Evolutionary conservation across 306 rosid species (phyloP), one percentile per base, ranked within the genome.

Genomic region (Rosa lucieae): DNA sequence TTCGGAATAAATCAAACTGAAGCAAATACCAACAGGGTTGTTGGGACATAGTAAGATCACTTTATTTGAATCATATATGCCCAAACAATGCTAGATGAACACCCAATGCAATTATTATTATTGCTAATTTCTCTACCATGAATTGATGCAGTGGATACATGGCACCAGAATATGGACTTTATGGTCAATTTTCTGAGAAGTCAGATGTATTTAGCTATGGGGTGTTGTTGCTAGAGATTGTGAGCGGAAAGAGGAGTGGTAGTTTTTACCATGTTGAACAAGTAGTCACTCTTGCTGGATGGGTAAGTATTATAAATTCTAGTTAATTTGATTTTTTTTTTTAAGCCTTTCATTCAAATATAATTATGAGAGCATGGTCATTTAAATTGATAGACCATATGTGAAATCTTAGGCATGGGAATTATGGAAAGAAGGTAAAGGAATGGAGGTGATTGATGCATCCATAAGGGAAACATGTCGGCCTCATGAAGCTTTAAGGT

Each of bases 11-110:
- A 75, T 0, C 75, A 79, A 21, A 79, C 13, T 21, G 76, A 79
- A 44, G 83, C 75, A 32, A 76, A 17, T 40, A 79, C 78, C 0
- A 43, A 46, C 0, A 79, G 75, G 77, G 75, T 83, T 0, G 65
- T 75, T 52, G 81, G 83, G 0, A 83, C 86, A 13, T 83, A n/a
- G 80, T 83, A 83, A 75, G 32, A 29, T n/a, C 5, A 1, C 56
- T 43, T 12, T 5, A 0, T 70, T 44, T 70, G 39, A 70, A 0
- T 44, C 35, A 44, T 12, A 5, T 43, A 43, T 40, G 42, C 51
- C 37, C 10, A 8, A 4, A 44, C 43, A 48, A 42, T 29, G 32
- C 32, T 29, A 29, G 32, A 0, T 5, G 10, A 0, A 42, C 44
- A 42, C 44, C 44, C 44, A 5, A 42, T 42, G 44, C 7, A 42